Conservation (phyloP, 768 basidiomycete genomes). For the Rhodotorula taiwanensis region DNA sequence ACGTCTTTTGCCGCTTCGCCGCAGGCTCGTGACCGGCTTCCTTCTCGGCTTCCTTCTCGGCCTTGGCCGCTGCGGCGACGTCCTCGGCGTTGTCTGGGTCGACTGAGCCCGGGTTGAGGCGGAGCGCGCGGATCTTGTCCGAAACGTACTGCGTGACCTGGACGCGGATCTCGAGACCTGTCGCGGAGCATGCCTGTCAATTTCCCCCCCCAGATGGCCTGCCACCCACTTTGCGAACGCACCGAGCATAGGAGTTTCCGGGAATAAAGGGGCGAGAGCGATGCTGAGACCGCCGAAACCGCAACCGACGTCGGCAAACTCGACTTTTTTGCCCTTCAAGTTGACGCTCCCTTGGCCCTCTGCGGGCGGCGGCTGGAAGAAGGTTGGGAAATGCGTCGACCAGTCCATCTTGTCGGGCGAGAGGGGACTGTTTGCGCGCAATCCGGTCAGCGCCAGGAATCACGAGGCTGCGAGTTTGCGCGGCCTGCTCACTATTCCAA, state of each 20-base stretch:
- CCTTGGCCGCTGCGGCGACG: conserved; percentile 42
- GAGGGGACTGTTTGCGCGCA: conserved; percentile 50
- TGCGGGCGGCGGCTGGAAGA: conserved; percentile 43
- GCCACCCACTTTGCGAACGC: conserved; percentile 40
- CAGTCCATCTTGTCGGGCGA: conserved; percentile 73
- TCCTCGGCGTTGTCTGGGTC: conserved; percentile 36
- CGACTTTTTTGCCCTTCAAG: conserved; percentile 59
- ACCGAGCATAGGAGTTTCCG: conserved; percentile 91
- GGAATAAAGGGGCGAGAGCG: conserved; percentile 78
- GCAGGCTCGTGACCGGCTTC: background rate
- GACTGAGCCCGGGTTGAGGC: conserved; percentile 48
- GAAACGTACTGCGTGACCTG: conserved; percentile 94
- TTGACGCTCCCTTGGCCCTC: conserved; percentile 35
- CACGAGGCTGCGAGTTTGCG: too few species aligned
- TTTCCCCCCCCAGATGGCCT: background rate
- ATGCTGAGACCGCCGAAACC: conserved; percentile 94
- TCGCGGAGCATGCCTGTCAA: too few species aligned
- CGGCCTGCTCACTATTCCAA: conserved; percentile 60
- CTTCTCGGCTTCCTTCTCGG: conserved; percentile 25
- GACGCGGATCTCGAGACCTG: conserved; percentile 94
- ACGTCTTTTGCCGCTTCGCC: conserved; percentile 8
- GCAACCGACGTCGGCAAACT: conserved; percentile 95
- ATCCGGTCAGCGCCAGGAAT: background rate
- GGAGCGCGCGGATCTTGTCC: conserved; percentile 86
- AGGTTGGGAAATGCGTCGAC: conserved; percentile 72